Conservation (phyloP, 148 eudicot genomes). For the Bassia scoparia region DNA sequence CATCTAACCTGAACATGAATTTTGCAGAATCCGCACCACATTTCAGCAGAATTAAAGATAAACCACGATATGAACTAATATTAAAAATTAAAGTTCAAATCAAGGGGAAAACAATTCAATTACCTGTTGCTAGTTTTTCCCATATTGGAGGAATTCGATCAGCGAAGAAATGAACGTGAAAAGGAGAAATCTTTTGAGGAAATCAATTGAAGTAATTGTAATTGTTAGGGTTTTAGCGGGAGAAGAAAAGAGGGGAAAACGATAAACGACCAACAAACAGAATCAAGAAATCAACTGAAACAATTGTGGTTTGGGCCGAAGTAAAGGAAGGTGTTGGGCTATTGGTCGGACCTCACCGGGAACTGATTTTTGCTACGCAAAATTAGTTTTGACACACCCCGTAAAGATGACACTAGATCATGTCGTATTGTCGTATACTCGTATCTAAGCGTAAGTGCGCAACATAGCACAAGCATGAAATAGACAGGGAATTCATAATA, state of each 20-base stretch:
- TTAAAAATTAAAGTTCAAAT: neutral
- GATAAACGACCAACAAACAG: no score
- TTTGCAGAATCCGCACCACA: neutral
- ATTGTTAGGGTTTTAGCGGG: slow-evolving; percentile 19
- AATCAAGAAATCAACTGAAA: no score
- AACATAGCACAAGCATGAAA: no score
- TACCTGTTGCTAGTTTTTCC: slow-evolving; percentile 31
- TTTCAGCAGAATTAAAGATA: neutral
- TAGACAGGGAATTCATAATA: no score
- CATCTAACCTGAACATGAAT: slow-evolving; percentile 35
- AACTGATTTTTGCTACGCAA: no score
- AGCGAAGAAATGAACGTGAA: neutral
- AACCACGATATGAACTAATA: neutral
- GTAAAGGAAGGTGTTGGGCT: neutral
- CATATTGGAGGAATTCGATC: slow-evolving; percentile 26
- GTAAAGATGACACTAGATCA: no score
- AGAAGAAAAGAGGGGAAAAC: neutral
- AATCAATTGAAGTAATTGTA: neutral
- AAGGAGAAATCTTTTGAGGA: neutral
- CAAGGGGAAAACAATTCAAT: neutral
- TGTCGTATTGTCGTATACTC: no score
- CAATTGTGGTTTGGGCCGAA: neutral
- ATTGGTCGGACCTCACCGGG: no score
- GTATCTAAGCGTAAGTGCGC: no score
- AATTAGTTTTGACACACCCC: no score